phyloP scores from a whole-genome alignment of 257 asterid genomes.

The Knoxia roxburghii region DNA sequence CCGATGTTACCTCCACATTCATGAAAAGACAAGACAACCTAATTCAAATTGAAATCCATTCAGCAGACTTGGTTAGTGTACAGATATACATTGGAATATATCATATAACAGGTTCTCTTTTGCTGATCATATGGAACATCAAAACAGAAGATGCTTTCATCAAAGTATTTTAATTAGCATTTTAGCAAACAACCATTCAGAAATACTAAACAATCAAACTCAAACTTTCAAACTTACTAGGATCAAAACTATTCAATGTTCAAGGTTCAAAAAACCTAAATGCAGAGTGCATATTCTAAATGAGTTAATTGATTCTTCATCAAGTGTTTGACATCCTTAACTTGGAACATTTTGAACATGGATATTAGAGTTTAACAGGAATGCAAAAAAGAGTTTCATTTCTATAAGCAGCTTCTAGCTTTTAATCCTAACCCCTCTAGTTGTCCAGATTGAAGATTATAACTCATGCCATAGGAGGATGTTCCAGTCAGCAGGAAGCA shows the following conservation, averaged over 20 bases:
- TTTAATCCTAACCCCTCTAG: neutral
- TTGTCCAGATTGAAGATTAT: slow-evolving; percentile 1
- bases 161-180: neutral
- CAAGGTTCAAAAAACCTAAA: slow-evolving; percentile 2
- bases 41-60: slow-evolving; percentile 22
- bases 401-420: neutral
- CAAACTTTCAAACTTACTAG: neutral
- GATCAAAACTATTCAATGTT: neutral
- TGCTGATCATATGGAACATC: neutral
- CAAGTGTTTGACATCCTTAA: neutral
- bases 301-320: neutral
- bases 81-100: slow-evolving; percentile 11
- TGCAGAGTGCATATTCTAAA: neutral
- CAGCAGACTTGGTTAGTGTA: slow-evolving; percentile 13
- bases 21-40: slow-evolving; percentile 87
- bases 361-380: neutral
- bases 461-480: neutral
- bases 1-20: slow-evolving; percentile 88
- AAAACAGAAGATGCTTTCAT: slow-evolving; percentile 1
- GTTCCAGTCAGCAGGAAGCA: neutral
- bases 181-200: neutral
- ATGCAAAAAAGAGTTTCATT: neutral
- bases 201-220: neutral
- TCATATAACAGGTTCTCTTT: slow-evolving; percentile 4
- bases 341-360: neutral